A percentile compares a stretch with the other conserved stretches of the same genome.
Conservation (phyloP, 2,329 filamentous ascomycete genomes). For the Neonectria faginata region DNA sequence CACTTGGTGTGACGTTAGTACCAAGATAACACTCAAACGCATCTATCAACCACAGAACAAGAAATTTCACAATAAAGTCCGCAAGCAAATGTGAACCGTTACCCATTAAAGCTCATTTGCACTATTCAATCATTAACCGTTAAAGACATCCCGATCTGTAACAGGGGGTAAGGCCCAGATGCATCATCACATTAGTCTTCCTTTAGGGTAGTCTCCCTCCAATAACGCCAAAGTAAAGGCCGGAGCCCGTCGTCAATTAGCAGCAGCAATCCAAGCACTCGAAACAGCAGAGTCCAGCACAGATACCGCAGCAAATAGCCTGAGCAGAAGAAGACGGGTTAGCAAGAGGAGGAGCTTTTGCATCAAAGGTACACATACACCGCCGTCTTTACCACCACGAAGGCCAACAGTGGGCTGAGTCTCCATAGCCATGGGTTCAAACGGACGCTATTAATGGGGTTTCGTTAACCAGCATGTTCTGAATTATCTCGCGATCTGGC, state of each 20-base stretch:
- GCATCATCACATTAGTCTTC: background rate
- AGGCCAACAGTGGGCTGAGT: slow-evolving; percentile 42
- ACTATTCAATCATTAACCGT: slow-evolving; percentile 27
- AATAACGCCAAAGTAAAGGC: slow-evolving; percentile 41
- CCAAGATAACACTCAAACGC: background rate
- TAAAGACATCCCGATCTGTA: background rate
- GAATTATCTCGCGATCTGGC: background rate
- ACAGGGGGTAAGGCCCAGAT: background rate
- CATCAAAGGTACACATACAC: slow-evolving; percentile 47
- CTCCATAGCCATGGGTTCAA: slow-evolving; percentile 52
- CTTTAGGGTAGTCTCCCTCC: slow-evolving; percentile 24
- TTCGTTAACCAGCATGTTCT: slow-evolving; percentile 4
- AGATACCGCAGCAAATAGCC: slow-evolving; percentile 56
- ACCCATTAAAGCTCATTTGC: background rate
- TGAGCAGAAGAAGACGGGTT: slow-evolving; percentile 24
- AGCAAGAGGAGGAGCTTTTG: background rate
- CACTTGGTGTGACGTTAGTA: no score
- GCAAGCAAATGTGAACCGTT: background rate
- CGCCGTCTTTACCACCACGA: slow-evolving; percentile 52
- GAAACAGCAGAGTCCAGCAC: slow-evolving; percentile 55
- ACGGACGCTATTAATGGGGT: slow-evolving; percentile 43
- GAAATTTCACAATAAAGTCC: no score
- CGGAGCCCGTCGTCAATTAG: slow-evolving; percentile 36
- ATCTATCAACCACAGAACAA: background rate
- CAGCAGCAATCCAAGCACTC: slow-evolving; percentile 51